phyloP scores from a whole-genome alignment of 305 asterid genomes.

The Rubia peregrina region DNA sequence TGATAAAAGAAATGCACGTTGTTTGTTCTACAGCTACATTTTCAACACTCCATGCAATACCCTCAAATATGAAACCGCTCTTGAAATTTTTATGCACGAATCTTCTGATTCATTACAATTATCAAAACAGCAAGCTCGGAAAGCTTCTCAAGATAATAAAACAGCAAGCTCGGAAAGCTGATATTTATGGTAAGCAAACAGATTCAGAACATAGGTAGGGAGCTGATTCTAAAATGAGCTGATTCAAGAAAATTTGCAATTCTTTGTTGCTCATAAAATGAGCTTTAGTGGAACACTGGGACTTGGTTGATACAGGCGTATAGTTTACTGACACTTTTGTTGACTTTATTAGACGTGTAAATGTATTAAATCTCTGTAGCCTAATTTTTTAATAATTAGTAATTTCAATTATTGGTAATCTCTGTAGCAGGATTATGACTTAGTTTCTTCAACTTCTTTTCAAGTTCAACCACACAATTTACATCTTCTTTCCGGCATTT shows the following conservation, averaged over 20 bases:
- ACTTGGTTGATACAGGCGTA: neutral
- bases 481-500: too few relatives aligned
- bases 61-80: neutral
- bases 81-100: neutral
- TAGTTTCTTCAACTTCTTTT: too few relatives aligned
- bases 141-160: neutral
- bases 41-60: neutral
- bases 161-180: conserved; percentile 1
- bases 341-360: neutral
- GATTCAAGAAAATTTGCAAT: neutral
- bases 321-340: neutral
- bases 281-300: neutral
- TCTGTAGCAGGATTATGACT: too few relatives aligned
- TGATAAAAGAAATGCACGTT: neutral
- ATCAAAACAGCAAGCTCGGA: too few relatives aligned
- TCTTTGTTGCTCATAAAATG: neutral
- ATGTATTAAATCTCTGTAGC: neutral
- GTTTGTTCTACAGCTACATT: neutral
- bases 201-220: neutral
- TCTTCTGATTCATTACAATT: neutral
- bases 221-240: too few relatives aligned
- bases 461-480: too few relatives aligned
- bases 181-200: neutral
- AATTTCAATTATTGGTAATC: too few relatives aligned
- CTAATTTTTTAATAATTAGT: neutral